phyloP scores from a whole-genome alignment of 2,329 filamentous ascomycete genomes.

The Rutstroemia sp. region DNA sequence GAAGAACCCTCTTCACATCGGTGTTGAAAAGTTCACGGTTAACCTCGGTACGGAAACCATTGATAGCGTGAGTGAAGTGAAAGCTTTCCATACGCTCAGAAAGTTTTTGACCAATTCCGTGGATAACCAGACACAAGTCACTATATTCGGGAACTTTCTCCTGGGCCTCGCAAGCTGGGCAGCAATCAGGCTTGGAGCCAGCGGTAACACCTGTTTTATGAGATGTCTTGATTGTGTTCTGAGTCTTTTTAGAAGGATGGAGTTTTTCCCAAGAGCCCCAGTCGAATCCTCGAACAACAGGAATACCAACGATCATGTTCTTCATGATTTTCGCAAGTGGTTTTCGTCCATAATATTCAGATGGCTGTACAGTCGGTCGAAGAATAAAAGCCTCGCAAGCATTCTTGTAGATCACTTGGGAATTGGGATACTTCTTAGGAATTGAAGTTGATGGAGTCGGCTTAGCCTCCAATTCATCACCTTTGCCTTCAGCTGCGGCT shows the following conservation, averaged over 20 bases:
- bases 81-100: slow-evolving; percentile 93
- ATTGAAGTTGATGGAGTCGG: slow-evolving; percentile 13
- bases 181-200: slow-evolving; percentile 26
- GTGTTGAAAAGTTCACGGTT: slow-evolving; percentile 75
- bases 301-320: slow-evolving; percentile 73
- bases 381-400: slow-evolving; percentile 71
- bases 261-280: slow-evolving; percentile 66
- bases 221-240: slow-evolving; percentile 27
- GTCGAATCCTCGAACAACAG: slow-evolving; percentile 86
- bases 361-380: slow-evolving; percentile 78
- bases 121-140: slow-evolving; percentile 83
- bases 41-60: slow-evolving; percentile 76
- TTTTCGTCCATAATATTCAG: slow-evolving; percentile 72
- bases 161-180: slow-evolving; percentile 56
- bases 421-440: slow-evolving; percentile 58
- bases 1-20: slow-evolving; percentile 66
- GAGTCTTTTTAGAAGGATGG: slow-evolving; percentile 37
- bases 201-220: slow-evolving; percentile 16
- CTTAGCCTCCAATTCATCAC: slow-evolving; percentile 21
- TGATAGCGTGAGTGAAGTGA: slow-evolving; percentile 95
- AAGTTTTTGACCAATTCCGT: slow-evolving; percentile 94
- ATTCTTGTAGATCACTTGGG: slow-evolving; percentile 84
- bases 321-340: slow-evolving; percentile 76
- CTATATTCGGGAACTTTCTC: slow-evolving; percentile 63
- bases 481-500: slow-evolving; percentile 47